These are phyloP conservation scores for Cladophialophora yegresii DNA, from an alignment of 2,329 filamentous ascomycete species.

Conservation along the genomic window DNA sequence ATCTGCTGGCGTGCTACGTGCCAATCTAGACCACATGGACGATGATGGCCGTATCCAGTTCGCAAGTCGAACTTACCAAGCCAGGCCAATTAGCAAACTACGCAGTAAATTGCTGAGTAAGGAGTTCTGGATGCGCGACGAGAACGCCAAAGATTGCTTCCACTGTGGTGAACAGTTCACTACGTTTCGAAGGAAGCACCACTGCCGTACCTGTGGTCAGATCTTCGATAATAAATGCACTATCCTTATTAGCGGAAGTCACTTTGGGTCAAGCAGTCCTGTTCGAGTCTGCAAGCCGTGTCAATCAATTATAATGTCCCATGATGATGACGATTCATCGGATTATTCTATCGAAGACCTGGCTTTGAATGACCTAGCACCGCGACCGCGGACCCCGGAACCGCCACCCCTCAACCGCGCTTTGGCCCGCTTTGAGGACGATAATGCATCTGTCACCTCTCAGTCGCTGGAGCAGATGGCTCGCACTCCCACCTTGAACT, in stretches of 20 bases:
- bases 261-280: conserved; percentile 81
- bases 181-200: conserved; percentile 92
- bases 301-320: conserved; percentile 83
- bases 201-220: conserved; percentile 92
- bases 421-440: conserved; percentile 46
- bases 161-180: conserved; percentile 87
- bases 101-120: conserved; percentile 85
- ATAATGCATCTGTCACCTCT: conserved; percentile 50
- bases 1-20: conserved; percentile 5
- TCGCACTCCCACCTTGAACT: conserved; percentile 63
- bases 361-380: conserved; percentile 41
- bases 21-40: conserved; percentile 8
- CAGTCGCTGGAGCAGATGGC: conserved; percentile 51
- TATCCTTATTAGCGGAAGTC: conserved; percentile 79
- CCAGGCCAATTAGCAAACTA: conserved; percentile 62
- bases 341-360: conserved; percentile 76
- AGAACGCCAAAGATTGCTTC: conserved; percentile 97
- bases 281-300: conserved; percentile 92
- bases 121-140: conserved; percentile 99
- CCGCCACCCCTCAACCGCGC: conserved; percentile 17
- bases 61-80: conserved; percentile 33
- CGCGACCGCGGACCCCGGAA: conserved; percentile 35
- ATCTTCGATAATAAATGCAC: conserved; percentile 98
- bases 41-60: conserved; percentile 43
- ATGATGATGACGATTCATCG: conserved; percentile 88